A percentile compares a stretch with the other conserved stretches of the same genome.
Evolutionary conservation across 345 rosid species (phyloP).

Genomic region (Eucalyptus coolabah): DNA sequence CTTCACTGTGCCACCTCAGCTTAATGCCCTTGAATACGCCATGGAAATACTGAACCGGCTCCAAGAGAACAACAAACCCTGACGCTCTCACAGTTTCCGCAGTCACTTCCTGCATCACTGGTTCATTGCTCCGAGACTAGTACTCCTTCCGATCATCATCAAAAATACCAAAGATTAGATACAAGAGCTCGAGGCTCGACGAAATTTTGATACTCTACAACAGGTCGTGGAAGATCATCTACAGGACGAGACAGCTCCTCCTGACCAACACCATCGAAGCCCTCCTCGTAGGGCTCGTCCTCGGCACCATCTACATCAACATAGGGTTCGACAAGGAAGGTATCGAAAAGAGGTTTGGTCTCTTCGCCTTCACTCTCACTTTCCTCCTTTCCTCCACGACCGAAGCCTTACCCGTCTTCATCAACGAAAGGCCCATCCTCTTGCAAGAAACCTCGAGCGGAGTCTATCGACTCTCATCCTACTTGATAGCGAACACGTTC

Average conservation of each 20-base stretch:
- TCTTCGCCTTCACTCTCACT: constrained; percentile 90
- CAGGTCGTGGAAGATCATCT: constrained; percentile 77
- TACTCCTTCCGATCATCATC: not conserved
- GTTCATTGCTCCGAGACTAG: not conserved
- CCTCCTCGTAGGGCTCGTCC: constrained; percentile 79
- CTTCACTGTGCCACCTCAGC: constrained; percentile 76
- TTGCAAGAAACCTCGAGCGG: constrained; percentile 78
- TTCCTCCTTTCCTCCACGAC: constrained; percentile 94
- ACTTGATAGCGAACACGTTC: constrained; percentile 70
- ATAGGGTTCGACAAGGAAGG: constrained; percentile 64
- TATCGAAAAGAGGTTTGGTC: constrained; percentile 71
- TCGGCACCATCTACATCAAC: constrained; percentile 82
- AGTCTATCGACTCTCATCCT: constrained; percentile 73
- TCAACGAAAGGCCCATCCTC: constrained; percentile 77
- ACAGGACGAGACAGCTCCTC: constrained; percentile 77
- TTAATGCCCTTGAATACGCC: constrained; percentile 72
- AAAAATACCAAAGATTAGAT: constrained; percentile 1
- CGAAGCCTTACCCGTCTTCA: constrained; percentile 86
- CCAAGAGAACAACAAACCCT: not conserved
- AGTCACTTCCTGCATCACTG: not conserved
- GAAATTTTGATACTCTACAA: constrained; percentile 43
- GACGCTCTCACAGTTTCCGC: not conserved
- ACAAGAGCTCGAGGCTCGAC: constrained; percentile 45
- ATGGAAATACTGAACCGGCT: constrained; percentile 79
- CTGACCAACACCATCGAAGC: constrained; percentile 75